A percentile compares a stretch with the other conserved stretches of the same genome.
phyloP scores from a whole-genome alignment of 139 green algal genomes.

The Volvox reticuliferus region DNA sequence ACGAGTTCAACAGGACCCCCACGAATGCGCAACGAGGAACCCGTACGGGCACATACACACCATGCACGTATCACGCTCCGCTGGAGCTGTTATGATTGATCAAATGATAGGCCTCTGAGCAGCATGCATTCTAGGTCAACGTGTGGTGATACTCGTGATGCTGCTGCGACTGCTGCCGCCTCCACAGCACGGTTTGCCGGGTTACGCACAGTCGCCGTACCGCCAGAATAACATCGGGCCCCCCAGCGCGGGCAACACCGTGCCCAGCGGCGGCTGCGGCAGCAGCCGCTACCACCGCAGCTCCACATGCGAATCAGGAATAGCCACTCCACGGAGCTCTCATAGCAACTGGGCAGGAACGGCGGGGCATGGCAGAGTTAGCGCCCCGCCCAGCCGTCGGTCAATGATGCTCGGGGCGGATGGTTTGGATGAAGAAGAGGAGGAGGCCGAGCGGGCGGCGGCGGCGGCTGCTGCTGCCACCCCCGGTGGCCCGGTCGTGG shows the following conservation, averaged over 20 bases:
- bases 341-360: neutral
- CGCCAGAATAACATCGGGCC: neutral
- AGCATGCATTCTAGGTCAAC: too few species aligned
- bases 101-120: too few species aligned
- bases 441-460: constrained; percentile 10
- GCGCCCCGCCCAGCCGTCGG: neutral
- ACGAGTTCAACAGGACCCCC: too few species aligned
- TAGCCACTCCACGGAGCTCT: neutral
- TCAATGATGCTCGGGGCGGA: constrained; percentile 35
- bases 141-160: too few species aligned
- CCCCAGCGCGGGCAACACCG: neutral
- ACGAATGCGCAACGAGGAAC: too few species aligned
- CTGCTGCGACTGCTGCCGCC: too few species aligned
- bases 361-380: neutral
- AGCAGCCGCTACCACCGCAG: neutral
- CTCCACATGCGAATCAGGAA: neutral
- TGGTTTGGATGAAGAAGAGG: constrained; percentile 38
- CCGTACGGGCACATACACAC: too few species aligned
- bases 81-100: too few species aligned
- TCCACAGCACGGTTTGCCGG: constrained; percentile 29
- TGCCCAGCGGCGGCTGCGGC: too few species aligned
- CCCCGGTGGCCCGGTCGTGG: too few species aligned
- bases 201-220: neutral
- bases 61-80: too few species aligned
- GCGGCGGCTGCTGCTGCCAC: neutral